phyloP scores from a whole-genome alignment of 257 asterid genomes.

The Nicotiana obtusifolia region DNA sequence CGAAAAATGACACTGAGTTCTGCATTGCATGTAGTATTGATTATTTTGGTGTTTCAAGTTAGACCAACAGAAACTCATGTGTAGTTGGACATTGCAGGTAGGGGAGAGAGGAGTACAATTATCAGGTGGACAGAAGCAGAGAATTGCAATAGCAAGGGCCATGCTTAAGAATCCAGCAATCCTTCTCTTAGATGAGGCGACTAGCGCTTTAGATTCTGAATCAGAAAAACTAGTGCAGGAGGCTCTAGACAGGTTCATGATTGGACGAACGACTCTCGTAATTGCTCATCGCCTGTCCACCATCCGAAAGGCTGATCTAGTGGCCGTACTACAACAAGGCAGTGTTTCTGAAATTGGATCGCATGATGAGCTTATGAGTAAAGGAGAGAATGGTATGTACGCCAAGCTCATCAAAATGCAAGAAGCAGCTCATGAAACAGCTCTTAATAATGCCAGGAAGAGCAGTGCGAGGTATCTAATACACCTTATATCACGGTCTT shows the following conservation, averaged over 20 bases:
- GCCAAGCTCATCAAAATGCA: slow-evolving; percentile 84
- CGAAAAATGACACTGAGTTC: background rate
- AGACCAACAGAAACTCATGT: background rate
- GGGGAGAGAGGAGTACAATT: slow-evolving; percentile 89
- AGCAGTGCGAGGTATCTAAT: slow-evolving; percentile 72
- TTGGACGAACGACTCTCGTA: slow-evolving; percentile 83
- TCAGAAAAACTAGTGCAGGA: slow-evolving; percentile 90
- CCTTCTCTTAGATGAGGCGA: slow-evolving; percentile 78
- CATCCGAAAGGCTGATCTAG: slow-evolving; percentile 79
- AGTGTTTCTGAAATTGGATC: slow-evolving; percentile 62
- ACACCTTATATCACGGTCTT: no score
- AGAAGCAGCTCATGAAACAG: slow-evolving; percentile 86
- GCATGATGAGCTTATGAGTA: slow-evolving; percentile 72
- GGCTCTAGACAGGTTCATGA: slow-evolving; percentile 89
- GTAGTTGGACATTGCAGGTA: slow-evolving; percentile 32
- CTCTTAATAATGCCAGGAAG: slow-evolving; percentile 62
- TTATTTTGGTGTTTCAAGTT: background rate
- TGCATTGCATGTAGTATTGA: background rate
- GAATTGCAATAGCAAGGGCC: slow-evolving; percentile 87
- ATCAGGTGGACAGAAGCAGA: slow-evolving; percentile 92
- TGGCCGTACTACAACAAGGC: slow-evolving; percentile 60
- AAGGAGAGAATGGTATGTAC: slow-evolving; percentile 72
- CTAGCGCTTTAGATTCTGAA: slow-evolving; percentile 85
- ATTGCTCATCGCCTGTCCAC: slow-evolving; percentile 91
- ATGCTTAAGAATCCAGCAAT: slow-evolving; percentile 84